Conservation (phyloP, 768 basidiomycete genomes). For the Polyporus arcularius region DNA sequence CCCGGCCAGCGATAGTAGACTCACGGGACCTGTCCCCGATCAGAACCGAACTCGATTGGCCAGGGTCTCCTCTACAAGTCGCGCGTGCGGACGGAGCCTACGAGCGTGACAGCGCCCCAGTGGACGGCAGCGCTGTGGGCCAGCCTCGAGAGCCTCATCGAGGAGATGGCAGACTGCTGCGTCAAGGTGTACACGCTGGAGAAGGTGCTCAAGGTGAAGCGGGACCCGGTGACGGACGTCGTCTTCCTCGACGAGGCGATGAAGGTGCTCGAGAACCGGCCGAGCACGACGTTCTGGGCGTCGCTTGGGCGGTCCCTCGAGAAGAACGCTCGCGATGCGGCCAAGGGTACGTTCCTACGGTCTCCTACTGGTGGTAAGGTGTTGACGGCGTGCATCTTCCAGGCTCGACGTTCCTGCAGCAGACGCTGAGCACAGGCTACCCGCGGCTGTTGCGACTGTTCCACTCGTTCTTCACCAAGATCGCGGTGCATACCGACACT, state of each 20-base stretch:
- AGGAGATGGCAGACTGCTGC: slow-evolving; percentile 89
- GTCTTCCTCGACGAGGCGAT: slow-evolving; percentile 92
- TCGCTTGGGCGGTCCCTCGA: slow-evolving; percentile 80
- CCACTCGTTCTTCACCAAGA: slow-evolving; percentile 96
- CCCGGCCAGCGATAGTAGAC: neutral
- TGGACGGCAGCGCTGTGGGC: slow-evolving; percentile 83
- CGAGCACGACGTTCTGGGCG: slow-evolving; percentile 90
- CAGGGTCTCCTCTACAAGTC: slow-evolving; percentile 70
- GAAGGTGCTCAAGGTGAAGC: slow-evolving; percentile 89
- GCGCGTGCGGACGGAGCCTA: slow-evolving; percentile 88
- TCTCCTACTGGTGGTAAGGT: neutral
- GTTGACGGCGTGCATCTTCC: neutral
- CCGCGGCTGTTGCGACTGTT: slow-evolving; percentile 87
- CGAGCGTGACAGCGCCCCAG: slow-evolving; percentile 81
- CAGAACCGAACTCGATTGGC: slow-evolving; percentile 27
- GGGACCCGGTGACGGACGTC: slow-evolving; percentile 72
- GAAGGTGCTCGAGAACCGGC: slow-evolving; percentile 89
- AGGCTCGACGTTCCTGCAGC: slow-evolving; percentile 92
- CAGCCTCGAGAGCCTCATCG: slow-evolving; percentile 78
- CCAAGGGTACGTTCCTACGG: slow-evolving; percentile 56
- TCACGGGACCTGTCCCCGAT: neutral
- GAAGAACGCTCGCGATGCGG: slow-evolving; percentile 75
- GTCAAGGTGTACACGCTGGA: slow-evolving; percentile 96
- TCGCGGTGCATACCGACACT: slow-evolving; percentile 94
- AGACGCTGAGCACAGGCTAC: slow-evolving; percentile 84